Evolutionary conservation across 192 early-diverging fungal genomes (phyloP).

Genomic region (Spizellomyces sp.): DNA sequence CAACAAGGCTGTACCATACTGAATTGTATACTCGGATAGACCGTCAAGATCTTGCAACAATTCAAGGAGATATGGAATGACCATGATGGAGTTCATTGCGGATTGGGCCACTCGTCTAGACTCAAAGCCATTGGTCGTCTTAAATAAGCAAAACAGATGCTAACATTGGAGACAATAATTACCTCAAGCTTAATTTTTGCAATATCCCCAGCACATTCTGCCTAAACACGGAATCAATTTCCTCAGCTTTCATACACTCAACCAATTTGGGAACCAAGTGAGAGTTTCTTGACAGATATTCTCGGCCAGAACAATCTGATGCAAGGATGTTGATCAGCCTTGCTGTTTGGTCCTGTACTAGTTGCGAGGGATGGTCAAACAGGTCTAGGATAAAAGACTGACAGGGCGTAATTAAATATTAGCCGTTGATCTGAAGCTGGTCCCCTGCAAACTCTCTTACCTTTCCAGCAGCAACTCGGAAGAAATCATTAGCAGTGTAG

Average conservation of each 20-base stretch:
- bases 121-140: constrained; percentile 12
- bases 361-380: constrained; percentile 1
- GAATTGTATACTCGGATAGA: constrained; percentile 44
- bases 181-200: constrained; percentile 55
- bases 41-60: constrained; percentile 38
- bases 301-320: constrained; percentile 44
- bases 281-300: constrained; percentile 36
- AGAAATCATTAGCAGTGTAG: constrained; percentile 37
- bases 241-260: constrained; percentile 27
- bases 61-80: constrained; percentile 36
- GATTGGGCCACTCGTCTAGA: constrained; percentile 40
- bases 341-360: constrained; percentile 33
- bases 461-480: constrained; percentile 27
- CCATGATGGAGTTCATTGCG: constrained; percentile 41
- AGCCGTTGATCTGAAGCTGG: too few relatives aligned
- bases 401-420: background rate
- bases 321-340: constrained; percentile 44
- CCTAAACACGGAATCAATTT: constrained; percentile 25
- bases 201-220: constrained; percentile 49
- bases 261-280: constrained; percentile 34
- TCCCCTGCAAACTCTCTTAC: background rate
- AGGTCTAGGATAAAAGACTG: constrained; percentile 3
- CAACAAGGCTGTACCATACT: constrained; percentile 50
- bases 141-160: constrained; percentile 1
- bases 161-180: background rate